A percentile compares a stretch with the other conserved stretches of the same genome.
phyloP scores from a whole-genome alignment of 2,329 filamentous ascomycete genomes.

The Hypoxylon sp. region DNA sequence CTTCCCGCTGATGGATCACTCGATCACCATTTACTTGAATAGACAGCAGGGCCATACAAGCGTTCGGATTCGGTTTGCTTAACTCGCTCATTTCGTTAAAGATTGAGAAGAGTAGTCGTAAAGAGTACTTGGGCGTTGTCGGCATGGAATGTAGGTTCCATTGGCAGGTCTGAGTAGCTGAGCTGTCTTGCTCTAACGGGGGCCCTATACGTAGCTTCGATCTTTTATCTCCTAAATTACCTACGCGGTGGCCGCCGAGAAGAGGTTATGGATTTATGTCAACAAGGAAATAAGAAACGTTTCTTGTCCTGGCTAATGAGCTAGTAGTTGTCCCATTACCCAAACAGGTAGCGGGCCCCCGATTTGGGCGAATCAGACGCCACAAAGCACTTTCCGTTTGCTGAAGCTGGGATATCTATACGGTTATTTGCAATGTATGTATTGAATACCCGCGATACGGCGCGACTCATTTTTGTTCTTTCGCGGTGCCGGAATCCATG shows the following conservation, averaged over 20 bases:
- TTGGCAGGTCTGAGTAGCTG: not conserved
- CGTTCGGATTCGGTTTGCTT: not conserved
- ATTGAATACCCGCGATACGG: not conserved
- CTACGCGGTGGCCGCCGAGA: not conserved
- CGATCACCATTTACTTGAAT: not conserved
- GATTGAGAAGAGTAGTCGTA: not conserved
- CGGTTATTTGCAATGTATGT: too few relatives aligned
- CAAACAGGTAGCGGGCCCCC: not conserved
- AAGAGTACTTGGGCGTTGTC: not conserved
- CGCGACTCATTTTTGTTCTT: not conserved
- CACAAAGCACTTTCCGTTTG: not conserved
- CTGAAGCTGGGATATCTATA: too few relatives aligned
- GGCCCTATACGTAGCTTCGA: not conserved
- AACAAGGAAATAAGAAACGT: not conserved
- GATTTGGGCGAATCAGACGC: conserved; percentile 1
- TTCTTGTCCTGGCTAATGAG: not conserved
- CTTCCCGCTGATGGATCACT: not conserved
- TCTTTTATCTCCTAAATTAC: not conserved
- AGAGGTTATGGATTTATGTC: not conserved
- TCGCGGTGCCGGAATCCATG: not conserved
- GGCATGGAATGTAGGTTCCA: not conserved
- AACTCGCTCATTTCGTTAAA: not conserved
- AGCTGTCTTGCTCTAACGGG: not conserved
- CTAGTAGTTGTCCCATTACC: not conserved
- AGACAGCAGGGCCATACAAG: not conserved